Conservation (phyloP, 441 rosid species). For the Syzygium malaccense region DNA sequence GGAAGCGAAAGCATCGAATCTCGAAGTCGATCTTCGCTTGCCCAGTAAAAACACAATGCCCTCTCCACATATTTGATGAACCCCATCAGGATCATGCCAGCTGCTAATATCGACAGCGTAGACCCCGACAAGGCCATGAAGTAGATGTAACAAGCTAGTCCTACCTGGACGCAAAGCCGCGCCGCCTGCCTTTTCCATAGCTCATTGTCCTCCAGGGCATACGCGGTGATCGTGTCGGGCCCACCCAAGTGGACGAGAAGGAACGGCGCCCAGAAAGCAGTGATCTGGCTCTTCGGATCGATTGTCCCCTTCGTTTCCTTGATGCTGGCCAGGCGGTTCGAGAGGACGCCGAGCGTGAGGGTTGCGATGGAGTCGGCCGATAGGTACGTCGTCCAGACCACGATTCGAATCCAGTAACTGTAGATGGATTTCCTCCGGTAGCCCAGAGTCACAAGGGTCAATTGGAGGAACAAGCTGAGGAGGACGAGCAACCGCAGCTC, state of each 20-base stretch:
- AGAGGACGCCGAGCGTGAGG: not conserved
- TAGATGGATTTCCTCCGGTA: not conserved
- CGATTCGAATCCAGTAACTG: not conserved
- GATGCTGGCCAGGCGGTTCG: not conserved
- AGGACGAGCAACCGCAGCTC: not conserved
- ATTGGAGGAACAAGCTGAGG: not conserved
- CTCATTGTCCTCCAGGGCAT: not conserved
- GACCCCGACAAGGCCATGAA: not conserved
- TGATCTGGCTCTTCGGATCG: not conserved
- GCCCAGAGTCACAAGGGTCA: not conserved
- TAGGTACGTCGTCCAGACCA: not conserved
- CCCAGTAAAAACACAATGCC: not conserved
- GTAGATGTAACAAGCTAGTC: not conserved
- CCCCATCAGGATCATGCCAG: not conserved
- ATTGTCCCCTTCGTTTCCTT: not conserved
- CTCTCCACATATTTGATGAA: not conserved
- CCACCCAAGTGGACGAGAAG: not conserved
- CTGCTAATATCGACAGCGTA: not conserved
- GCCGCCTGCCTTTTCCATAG: not conserved
- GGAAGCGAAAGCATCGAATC: not conserved
- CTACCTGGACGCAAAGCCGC: not conserved
- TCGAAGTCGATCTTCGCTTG: not conserved
- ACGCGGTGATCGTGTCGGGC: not conserved
- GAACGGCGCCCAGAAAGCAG: not conserved
- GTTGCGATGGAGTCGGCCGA: accelerated